Evolutionary conservation across 495 filamentous ascomycete genomes (phyloP), one percentile per base, ranked within the genome.

Genomic region (Trichoderma erinaceum): DNA sequence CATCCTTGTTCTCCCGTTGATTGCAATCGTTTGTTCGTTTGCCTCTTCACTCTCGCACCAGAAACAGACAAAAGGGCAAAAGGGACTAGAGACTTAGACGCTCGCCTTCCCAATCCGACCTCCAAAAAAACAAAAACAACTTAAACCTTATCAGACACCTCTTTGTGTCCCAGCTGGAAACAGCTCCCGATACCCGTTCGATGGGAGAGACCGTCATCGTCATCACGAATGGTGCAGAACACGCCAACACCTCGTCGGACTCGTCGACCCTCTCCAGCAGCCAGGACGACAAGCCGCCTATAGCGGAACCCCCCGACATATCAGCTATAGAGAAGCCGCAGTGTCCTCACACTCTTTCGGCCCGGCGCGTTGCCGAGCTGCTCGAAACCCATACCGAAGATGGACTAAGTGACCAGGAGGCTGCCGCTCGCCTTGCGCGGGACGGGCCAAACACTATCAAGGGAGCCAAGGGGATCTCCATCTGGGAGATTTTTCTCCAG

Each of bases 391-490:
- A 68, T 23, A 16, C 61, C 67, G 21, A 63, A 41, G 25, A 64
- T 50, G 67, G 67, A 44, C 41, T 68, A 41, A 50, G 35, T 23
- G n/a, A 25, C 43, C 41, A 43, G 12, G 67, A 68, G 58, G 67
- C 67, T 8, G 67, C 64, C 43, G 50, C 29, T 25, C 71, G 71
- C 41, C 66, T 79, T n/a, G 68, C 67, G 32, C 69, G 70, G 43
- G 71, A 79, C 73, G 78, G 78, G 7, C 68, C 71, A 6, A 79
- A 79, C 67, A 74, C 72, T 23, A 70, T 79, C 41, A 73, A 77
- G 13, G 68, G 68, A 48, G 70, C 71, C 46, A 73, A 73, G 12
- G 71, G 73, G 64, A 67, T 75, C 23, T 75, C 73, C 58, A 70
- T 74, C 70, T 77, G 70, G 70, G 71, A 76, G 38, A 74, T 79